phyloP scores from a whole-genome alignment of 148 eudicot species.

The Camellia japonica region DNA sequence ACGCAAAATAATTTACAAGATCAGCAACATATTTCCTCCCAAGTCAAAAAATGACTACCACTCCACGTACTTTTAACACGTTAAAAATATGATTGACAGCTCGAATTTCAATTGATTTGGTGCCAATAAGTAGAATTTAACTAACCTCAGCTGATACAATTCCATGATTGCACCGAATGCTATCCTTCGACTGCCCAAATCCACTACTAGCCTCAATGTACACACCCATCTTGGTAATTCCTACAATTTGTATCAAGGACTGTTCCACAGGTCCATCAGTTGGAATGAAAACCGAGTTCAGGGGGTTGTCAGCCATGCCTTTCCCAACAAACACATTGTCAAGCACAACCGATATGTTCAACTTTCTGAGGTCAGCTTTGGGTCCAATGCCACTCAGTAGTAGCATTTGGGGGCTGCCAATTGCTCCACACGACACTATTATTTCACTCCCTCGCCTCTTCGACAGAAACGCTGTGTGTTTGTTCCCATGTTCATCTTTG shows the following conservation, averaged over 20 bases:
- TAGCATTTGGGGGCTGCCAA: slow-evolving; percentile 88
- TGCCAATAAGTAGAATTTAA: neutral
- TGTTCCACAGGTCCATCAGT: slow-evolving; percentile 45
- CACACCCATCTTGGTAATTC: slow-evolving; percentile 79
- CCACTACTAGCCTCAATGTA: slow-evolving; percentile 94
- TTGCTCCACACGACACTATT: slow-evolving; percentile 70
- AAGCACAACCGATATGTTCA: slow-evolving; percentile 64
- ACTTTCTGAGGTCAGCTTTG: slow-evolving; percentile 50
- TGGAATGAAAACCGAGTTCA: slow-evolving; percentile 72
- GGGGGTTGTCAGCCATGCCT: slow-evolving; percentile 80
- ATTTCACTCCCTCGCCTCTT: slow-evolving; percentile 57
- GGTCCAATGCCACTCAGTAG: slow-evolving; percentile 93
- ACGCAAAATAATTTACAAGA: no score
- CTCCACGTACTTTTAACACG: no score
- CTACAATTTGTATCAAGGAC: slow-evolving; percentile 82
- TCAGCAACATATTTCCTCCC: no score
- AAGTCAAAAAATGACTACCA: no score
- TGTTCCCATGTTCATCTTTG: slow-evolving; percentile 70
- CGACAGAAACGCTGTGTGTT: slow-evolving; percentile 53
- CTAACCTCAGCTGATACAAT: slow-evolving; percentile 88
- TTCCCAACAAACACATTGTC: slow-evolving; percentile 75
- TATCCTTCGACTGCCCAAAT: slow-evolving; percentile 65
- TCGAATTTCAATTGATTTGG: no score
- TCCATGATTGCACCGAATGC: slow-evolving; percentile 74
- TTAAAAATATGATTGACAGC: no score